Evolutionary conservation across 2,329 filamentous ascomycete species (phyloP).

Genomic region (Ambrosiella cleistominuta): DNA sequence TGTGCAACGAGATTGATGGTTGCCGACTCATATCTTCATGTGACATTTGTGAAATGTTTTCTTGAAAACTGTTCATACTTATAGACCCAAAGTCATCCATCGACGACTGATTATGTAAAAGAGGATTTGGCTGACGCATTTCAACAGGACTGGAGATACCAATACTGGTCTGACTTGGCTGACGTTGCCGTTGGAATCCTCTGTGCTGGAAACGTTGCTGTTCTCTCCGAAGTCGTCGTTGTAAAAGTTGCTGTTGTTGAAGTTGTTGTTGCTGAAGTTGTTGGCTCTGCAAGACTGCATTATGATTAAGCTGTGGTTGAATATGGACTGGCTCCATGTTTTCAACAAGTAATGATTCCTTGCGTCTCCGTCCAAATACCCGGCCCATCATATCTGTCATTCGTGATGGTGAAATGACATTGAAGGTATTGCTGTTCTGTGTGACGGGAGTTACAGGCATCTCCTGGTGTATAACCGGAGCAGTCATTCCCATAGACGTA

Average conservation of each 20-base stretch:
- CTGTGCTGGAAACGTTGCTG: slow-evolving; percentile 15
- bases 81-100: slow-evolving; percentile 1
- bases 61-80: background rate
- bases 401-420: background rate
- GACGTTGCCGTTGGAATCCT: slow-evolving; percentile 12
- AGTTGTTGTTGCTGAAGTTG: slow-evolving; percentile 7
- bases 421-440: background rate
- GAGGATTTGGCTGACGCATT: background rate
- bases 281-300: slow-evolving; percentile 7
- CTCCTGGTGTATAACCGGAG: background rate
- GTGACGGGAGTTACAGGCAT: background rate
- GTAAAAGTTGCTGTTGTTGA: slow-evolving; percentile 4
- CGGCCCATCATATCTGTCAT: background rate
- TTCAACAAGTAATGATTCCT: slow-evolving; percentile 3
- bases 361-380: slow-evolving; percentile 7
- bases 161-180: slow-evolving; percentile 4
- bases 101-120: slow-evolving; percentile 2
- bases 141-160: background rate
- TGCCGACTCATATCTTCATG: background rate
- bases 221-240: background rate
- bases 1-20: background rate
- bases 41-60: background rate
- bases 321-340: slow-evolving; percentile 5
- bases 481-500: background rate
- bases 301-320: slow-evolving; percentile 1